These are phyloP conservation scores for Drechmeria coniospora DNA, from an alignment of 2,329 filamentous ascomycete species.

Conservation along the genomic window DNA sequence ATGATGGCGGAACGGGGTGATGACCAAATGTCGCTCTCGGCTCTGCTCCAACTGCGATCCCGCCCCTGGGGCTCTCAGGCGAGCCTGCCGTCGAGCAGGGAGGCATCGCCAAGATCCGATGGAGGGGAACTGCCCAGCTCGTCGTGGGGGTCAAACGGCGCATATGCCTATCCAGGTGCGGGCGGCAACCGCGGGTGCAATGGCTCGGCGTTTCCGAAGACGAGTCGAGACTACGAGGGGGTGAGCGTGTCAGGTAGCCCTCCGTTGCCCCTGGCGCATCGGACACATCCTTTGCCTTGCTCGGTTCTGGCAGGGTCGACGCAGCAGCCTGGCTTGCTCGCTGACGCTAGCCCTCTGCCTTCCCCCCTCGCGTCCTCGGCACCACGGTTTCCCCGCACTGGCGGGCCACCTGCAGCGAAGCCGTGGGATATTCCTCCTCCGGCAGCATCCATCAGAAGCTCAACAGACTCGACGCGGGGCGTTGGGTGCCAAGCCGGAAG, in stretches of 20 bases:
- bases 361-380: not conserved
- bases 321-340: not conserved
- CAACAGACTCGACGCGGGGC: not conserved
- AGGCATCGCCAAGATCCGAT: slow-evolving; percentile 34
- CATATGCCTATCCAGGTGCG: slow-evolving; percentile 1
- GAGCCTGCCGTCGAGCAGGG: slow-evolving; percentile 44
- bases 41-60: slow-evolving; percentile 56
- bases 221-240: slow-evolving; percentile 31
- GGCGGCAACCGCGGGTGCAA: slow-evolving; percentile 24
- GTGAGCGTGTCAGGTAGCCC: slow-evolving; percentile 33
- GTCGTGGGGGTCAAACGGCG: slow-evolving; percentile 16
- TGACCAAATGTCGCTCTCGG: slow-evolving; percentile 60
- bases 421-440: not conserved
- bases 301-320: slow-evolving; percentile 3
- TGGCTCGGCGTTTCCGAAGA: slow-evolving; percentile 33
- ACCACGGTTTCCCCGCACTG: not conserved
- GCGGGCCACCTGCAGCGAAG: not conserved
- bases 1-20: slow-evolving; percentile 39
- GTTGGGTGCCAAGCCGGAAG: slow-evolving; percentile 5
- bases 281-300: slow-evolving; percentile 13
- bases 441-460: not conserved
- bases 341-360: not conserved
- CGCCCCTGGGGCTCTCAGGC: slow-evolving; percentile 70
- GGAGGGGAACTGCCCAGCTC: slow-evolving; percentile 31
- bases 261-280: slow-evolving; percentile 28